A percentile compares a stretch with the other conserved stretches of the same genome.
Conservation (phyloP, 805 yeast genomes). For the Candida palmyrensis region DNA sequence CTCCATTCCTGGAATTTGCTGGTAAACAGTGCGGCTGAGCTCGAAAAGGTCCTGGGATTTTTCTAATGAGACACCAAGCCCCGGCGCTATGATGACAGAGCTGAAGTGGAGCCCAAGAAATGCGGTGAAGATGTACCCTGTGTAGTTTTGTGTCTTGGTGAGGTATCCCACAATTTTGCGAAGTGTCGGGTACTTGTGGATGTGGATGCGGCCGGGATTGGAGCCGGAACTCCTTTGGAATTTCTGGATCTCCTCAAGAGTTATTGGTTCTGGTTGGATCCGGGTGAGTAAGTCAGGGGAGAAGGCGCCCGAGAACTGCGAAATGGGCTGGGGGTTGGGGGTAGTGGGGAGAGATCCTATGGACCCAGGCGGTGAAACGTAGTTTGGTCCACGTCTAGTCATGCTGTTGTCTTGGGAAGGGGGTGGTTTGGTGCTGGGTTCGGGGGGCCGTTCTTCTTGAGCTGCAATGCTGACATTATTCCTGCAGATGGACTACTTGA, state of each 20-base stretch:
- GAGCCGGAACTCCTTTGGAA: too few species aligned
- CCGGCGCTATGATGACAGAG: slow-evolving; percentile 52
- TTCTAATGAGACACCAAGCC: slow-evolving; percentile 32
- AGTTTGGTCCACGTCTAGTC: too few species aligned
- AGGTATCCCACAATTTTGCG: slow-evolving; percentile 11
- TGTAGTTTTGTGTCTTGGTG: slow-evolving; percentile 46
- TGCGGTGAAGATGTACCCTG: slow-evolving; percentile 51
- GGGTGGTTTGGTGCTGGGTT: too few species aligned
- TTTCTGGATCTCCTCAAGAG: slow-evolving; percentile 3
- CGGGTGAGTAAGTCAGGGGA: slow-evolving; percentile 2
- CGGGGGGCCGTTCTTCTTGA: too few species aligned
- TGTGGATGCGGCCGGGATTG: too few species aligned
- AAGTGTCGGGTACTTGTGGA: slow-evolving; percentile 3
- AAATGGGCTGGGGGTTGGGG: too few species aligned
- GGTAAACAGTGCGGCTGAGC: slow-evolving; percentile 59
- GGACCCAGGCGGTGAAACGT: too few species aligned
- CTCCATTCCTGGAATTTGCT: slow-evolving; percentile 45
- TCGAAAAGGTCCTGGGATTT: slow-evolving; percentile 51
- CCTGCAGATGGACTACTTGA: too few species aligned
- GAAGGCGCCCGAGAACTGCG: too few species aligned
- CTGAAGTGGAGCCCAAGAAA: slow-evolving; percentile 56
- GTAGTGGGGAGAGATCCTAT: too few species aligned
- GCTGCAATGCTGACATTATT: too few species aligned
- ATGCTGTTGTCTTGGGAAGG: too few species aligned
- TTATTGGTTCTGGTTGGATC: slow-evolving; percentile 4